Conservation (phyloP, 75 land plant species). For the Azolla pinnata region DNA sequence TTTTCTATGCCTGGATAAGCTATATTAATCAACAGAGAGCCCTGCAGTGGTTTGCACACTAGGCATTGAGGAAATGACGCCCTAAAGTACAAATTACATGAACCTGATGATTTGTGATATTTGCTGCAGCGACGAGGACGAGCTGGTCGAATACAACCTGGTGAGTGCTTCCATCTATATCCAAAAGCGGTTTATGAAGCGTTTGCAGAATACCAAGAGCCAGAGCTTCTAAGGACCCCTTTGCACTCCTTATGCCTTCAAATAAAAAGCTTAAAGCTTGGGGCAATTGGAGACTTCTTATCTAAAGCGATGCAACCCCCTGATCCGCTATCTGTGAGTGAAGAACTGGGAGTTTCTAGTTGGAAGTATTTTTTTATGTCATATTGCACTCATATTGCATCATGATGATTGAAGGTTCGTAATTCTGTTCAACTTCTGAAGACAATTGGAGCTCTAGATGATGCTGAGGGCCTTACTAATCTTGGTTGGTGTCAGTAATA, state of each 20-base stretch:
- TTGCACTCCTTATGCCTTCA: constrained; percentile 83
- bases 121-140: constrained; percentile 70
- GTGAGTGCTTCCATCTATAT: constrained; percentile 89
- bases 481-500: constrained; percentile 42
- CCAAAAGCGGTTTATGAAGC: constrained; percentile 78
- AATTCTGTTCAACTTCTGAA: constrained; percentile 71
- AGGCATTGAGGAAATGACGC: no score
- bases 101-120: no score
- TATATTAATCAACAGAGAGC: no score
- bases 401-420: constrained; percentile 40
- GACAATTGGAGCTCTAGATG: constrained; percentile 87
- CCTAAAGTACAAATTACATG: no score
- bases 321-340: constrained; percentile 52
- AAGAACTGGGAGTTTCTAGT: neutral
- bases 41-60: no score
- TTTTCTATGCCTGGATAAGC: no score
- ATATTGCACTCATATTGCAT: neutral
- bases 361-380: neutral
- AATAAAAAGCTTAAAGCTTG: constrained; percentile 73
- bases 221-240: constrained; percentile 83
- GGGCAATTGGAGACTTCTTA: constrained; percentile 58
- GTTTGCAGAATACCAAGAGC: constrained; percentile 71
- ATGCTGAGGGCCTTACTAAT: constrained; percentile 60
- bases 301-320: constrained; percentile 79
- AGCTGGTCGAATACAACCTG: constrained; percentile 87